Conservation (phyloP, 179 eudicot species). For the Silene coronaria region DNA sequence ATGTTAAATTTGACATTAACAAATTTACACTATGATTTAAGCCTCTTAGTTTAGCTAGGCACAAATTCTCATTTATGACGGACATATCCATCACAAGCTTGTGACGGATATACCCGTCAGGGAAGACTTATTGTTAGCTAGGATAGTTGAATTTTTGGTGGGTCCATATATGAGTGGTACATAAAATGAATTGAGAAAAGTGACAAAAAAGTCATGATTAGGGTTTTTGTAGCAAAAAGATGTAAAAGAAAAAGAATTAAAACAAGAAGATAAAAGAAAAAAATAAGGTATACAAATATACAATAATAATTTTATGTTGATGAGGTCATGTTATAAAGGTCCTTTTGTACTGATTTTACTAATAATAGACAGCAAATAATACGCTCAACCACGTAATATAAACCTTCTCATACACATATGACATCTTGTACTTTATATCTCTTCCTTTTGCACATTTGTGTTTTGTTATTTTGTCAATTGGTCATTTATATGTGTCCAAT, state of each 20-base stretch:
- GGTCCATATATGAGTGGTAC: neutral
- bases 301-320: slow-evolving; percentile 25
- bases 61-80: no score
- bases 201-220: slow-evolving; percentile 8
- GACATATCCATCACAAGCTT: no score
- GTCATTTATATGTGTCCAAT: slow-evolving; percentile 1
- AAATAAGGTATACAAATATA: no score
- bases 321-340: slow-evolving; percentile 31
- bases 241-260: neutral
- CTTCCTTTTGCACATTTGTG: slow-evolving; percentile 12
- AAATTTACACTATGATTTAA: no score
- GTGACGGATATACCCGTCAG: no score
- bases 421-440: slow-evolving; percentile 17
- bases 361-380: slow-evolving; percentile 35
- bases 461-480: slow-evolving; percentile 19
- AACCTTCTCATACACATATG: slow-evolving; percentile 17
- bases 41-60: no score
- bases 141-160: neutral
- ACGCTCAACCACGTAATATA: slow-evolving; percentile 30
- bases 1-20: no score
- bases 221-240: slow-evolving; percentile 17
- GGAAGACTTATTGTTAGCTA: no score
- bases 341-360: slow-evolving; percentile 29
- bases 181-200: neutral
- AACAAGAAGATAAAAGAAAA: slow-evolving; percentile 7